Evolutionary conservation across 495 filamentous ascomycete genomes (phyloP).

Genomic region (Daldinia childiae): DNA sequence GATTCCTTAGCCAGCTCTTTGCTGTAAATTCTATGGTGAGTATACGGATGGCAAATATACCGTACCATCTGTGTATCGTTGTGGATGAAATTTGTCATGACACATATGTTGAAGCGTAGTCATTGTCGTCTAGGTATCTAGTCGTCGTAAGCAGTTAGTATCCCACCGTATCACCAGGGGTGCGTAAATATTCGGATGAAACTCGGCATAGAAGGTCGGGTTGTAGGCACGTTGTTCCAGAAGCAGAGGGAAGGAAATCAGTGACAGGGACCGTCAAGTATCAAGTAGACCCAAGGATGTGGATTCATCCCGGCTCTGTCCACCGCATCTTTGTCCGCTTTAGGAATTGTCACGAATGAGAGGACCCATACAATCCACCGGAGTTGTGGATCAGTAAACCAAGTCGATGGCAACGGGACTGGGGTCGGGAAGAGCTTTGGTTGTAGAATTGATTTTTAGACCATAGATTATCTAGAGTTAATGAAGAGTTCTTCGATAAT

Average conservation of each 20-base stretch:
- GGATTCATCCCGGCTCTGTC: constrained; percentile 27
- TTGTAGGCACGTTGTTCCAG: constrained; percentile 41
- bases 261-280: constrained; percentile 15
- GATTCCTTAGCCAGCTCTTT: neutral
- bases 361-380: constrained; percentile 29
- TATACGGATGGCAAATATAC: constrained; percentile 10
- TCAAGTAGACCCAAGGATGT: constrained; percentile 29
- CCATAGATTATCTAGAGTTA: constrained; percentile 16
- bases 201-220: constrained; percentile 28
- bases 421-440: constrained; percentile 27
- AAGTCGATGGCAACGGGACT: constrained; percentile 5
- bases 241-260: constrained; percentile 35
- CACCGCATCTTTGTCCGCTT: constrained; percentile 29
- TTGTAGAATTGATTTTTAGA: constrained; percentile 17
- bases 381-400: constrained; percentile 17
- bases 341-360: constrained; percentile 34
- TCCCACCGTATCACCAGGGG: constrained; percentile 6
- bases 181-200: constrained; percentile 12
- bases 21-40: constrained; percentile 1
- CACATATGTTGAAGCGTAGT: constrained; percentile 13
- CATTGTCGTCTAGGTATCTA: neutral
- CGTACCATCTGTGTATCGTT: neutral
- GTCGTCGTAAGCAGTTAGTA: constrained; percentile 5
- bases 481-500: constrained; percentile 25
- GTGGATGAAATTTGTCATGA: constrained; percentile 12